Base-by-base conservation (phyloP, 1,284 basidiomycete genomes). In the Trametes hirsuta region DNA sequence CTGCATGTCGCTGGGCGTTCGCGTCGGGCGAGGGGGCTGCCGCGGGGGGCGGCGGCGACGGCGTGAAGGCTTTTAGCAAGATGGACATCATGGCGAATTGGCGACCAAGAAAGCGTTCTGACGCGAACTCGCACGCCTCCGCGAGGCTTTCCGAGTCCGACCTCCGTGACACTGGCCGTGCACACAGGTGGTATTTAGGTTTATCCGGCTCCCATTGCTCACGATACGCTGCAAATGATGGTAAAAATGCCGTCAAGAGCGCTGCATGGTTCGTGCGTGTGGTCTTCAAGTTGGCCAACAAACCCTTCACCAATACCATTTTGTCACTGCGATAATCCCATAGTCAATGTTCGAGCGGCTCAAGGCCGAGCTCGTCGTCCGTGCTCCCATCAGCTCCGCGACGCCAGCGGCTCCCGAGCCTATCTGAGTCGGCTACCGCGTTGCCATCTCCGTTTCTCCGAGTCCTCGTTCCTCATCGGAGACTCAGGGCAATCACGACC, bases 61-160 rank as follows among this genome's bases (percentile, higher is more conserved):
- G 58, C 44, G 61, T 61, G 61, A 46, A 45, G 59, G 64, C 53
- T 56, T 55, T 63, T 61, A 56, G 61, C 55, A 61, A 65, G 59
- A 45, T 37, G 58, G 34, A 55, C 58, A 52, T 58, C 53, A 61
- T 58, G 59, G 57, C 30, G 30, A 30, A 62, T 55, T 50, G 37
- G 48, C 61, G 61, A 58, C 58, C 56, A 59, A 55, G 61, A 62
- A 58, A 42, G 63, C 18, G n/a, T 46, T 53, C 50, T 61, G 58
- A 59, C 61, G 63, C 60, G 63, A 58, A 53, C 52, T 62, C 64
- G 61, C 64, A 62, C 64, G 64, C 60, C 39, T 25, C 44, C 49
- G 56, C 44, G 50, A 52, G 55, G 49, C 56, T 37, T 47, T 39
- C 34, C 49, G 42, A 35, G 21, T 12, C 22, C 37, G 34, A 18